A percentile compares a stretch with the other conserved stretches of the same genome.
Evolutionary conservation across 345 rosid genomes (phyloP).

Genomic region (Populus davidiana): DNA sequence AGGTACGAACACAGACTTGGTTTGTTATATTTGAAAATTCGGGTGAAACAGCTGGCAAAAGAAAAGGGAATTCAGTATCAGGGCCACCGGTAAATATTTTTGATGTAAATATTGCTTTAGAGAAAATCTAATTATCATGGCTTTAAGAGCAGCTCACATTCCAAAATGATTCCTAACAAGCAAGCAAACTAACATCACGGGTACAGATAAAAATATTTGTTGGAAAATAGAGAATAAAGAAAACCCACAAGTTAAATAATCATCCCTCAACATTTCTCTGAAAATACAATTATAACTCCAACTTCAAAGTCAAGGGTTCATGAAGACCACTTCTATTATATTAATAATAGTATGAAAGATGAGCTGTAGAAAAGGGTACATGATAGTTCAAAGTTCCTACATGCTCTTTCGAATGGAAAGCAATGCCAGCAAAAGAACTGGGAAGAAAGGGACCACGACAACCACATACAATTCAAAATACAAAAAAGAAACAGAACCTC

Average conservation of each 20-base stretch:
- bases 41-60: conserved; percentile 67
- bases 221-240: background rate
- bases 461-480: background rate
- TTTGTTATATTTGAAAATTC: conserved; percentile 73
- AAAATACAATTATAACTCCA: background rate
- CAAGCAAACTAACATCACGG: background rate
- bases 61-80: background rate
- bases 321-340: background rate
- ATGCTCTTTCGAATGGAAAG: background rate
- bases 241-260: background rate
- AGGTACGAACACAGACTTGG: conserved; percentile 54
- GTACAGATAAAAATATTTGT: background rate
- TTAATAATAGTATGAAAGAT: background rate
- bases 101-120: background rate
- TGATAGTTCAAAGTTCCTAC: background rate
- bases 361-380: background rate
- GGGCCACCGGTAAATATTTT: background rate
- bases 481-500: background rate
- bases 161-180: background rate
- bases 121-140: background rate
- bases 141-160: background rate
- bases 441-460: background rate
- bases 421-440: background rate
- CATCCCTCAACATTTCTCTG: background rate
- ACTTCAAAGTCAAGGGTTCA: background rate